Evolutionary conservation across 352 stramenopile genomes (phyloP), one percentile per base, ranked within the genome.

Genomic region (Phytopythium delawarense): DNA sequence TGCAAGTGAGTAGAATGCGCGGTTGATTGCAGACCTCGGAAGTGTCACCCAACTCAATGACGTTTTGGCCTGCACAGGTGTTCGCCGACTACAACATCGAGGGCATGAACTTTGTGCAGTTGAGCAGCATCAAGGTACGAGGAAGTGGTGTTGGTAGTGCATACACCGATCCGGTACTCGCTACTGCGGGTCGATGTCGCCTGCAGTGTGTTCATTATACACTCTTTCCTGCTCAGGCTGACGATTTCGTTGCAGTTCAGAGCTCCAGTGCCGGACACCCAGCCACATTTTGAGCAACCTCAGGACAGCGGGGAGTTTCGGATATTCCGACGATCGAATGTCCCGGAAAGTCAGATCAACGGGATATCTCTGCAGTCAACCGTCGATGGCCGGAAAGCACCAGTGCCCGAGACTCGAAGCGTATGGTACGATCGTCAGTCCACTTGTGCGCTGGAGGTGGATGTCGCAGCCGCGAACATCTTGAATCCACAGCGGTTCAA

Each of bases 1-100:
- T 97, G 25, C 91, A 96, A 72, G 83, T 92, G 54, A n/a, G 23
- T 66, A 7, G 18, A 21, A 23, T 25, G 18, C n/a, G 16, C 21
- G 42, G 7, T 15, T 49, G 42, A 0, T 25, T 13, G 20, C 16
- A 45, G 1, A 45, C 16, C 13, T 12, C 4, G 16, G n/a, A 5
- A 20, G n/a, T n/a, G 6, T 15, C 4, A 16, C 21, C 15, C 20
- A 57, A 37, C 28, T 55, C 25, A 9, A 25, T 55, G 34, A 34
- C 46, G 56, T 61, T 2, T 42, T 57, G 39, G 25, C 35, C 13
- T 34, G 35, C 54, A 12, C 39, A 95, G 81, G 75, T 94, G 7
- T 96, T 97, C 75, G 87, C 89, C 2, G 91, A 97, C 66, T 96
- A 97, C 72, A 92, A 94, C 42, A 95, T 97, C 35, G 89, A 96